Base-by-base conservation (phyloP, 164 flowering plant genomes). In the Annona cherimola region DNA sequence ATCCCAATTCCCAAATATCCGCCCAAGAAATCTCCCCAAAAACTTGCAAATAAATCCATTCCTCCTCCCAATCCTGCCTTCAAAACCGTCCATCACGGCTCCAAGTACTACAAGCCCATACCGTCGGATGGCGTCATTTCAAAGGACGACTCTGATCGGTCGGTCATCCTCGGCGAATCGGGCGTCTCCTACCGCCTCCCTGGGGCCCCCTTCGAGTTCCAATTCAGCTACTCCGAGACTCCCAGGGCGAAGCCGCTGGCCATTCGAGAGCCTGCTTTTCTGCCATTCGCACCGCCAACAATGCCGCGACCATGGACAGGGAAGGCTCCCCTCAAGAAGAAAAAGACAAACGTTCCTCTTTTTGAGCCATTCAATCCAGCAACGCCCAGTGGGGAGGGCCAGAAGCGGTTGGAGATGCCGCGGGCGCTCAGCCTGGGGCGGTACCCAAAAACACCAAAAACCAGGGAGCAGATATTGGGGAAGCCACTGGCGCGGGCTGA, bases 301-400 rank as follows among this genome's bases (percentile, higher is more conserved):
- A 91, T 93, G 98, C 84, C 90, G 40, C 70, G 98, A 76, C 99
- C 98, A 3, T 95, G 99, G 99, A 95, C 99, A 0, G 99, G 99
- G 40, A 93, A 93, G 74, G 91, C 96, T 0, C 97, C 98, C 9
- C 66, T 91, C 87, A 88, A 88, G 81, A 82, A 83, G 70, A 79
- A 81, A 76, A 80, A 74, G 74, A 93, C 63, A 73, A 74, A 88
- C 66, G 84, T 86, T 54, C 93, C 87, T 19, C 79, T 91, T 57
- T 84, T 89, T 18, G 87, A 85, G 66, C 80, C 92, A 9, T 80
- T 84, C 40, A 77, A 83, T 68, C 79, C 85, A 16, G 80, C 82
- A 8, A 79, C 78, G 35, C 73, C 78, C 9, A 87, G 76, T 40
- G 73, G 46, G 50, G 74, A 77, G 62, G 89, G 86, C 5, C 85